These are phyloP conservation scores for Penicillium griseofulvum DNA, from an alignment of 2,329 filamentous ascomycete genomes.

Conservation along the genomic window DNA sequence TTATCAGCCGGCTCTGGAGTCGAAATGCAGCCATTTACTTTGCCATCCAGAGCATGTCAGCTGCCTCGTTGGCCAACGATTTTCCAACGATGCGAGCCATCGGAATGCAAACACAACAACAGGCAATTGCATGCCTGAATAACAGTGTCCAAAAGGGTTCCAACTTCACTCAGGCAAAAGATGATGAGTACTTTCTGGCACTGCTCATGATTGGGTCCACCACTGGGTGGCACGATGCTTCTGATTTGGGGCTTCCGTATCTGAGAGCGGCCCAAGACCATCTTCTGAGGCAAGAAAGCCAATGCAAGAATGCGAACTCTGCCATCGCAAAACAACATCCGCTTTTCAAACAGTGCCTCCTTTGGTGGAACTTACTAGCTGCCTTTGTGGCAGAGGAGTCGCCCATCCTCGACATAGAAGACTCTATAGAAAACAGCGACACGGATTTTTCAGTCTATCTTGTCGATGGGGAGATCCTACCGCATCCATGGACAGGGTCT, in stretches of 20 bases:
- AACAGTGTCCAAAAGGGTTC: slow-evolving; percentile 15
- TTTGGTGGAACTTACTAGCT: slow-evolving; percentile 25
- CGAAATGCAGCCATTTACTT: slow-evolving; percentile 24
- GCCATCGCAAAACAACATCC: slow-evolving; percentile 22
- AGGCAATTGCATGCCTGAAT: slow-evolving; percentile 23
- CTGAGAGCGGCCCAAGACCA: slow-evolving; percentile 23
- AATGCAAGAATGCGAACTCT: slow-evolving; percentile 16
- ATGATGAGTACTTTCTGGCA: slow-evolving; percentile 23
- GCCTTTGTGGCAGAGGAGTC: slow-evolving; percentile 23
- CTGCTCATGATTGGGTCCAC: slow-evolving; percentile 24
- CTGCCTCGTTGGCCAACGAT: slow-evolving; percentile 24
- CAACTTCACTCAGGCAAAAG: slow-evolving; percentile 12
- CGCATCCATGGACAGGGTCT: slow-evolving; percentile 24
- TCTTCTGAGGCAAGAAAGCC: slow-evolving; percentile 15
- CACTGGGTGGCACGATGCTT: slow-evolving; percentile 21
- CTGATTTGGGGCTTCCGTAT: slow-evolving; percentile 21
- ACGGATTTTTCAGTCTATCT: slow-evolving; percentile 20
- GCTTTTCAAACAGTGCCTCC: slow-evolving; percentile 21
- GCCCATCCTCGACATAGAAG: slow-evolving; percentile 18
- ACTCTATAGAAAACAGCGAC: slow-evolving; percentile 12
- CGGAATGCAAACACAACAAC: slow-evolving; percentile 23
- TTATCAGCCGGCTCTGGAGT: slow-evolving; percentile 24
- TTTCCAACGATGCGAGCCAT: slow-evolving; percentile 23
- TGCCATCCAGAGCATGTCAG: slow-evolving; percentile 27
- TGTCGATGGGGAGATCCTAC: slow-evolving; percentile 21